Percentiles rank a stretch among this genome's conserved stretches.
These are phyloP conservation scores for Fulvia fulva DNA, from an alignment of 2,329 filamentous ascomycete genomes.

Conservation along the genomic window DNA sequence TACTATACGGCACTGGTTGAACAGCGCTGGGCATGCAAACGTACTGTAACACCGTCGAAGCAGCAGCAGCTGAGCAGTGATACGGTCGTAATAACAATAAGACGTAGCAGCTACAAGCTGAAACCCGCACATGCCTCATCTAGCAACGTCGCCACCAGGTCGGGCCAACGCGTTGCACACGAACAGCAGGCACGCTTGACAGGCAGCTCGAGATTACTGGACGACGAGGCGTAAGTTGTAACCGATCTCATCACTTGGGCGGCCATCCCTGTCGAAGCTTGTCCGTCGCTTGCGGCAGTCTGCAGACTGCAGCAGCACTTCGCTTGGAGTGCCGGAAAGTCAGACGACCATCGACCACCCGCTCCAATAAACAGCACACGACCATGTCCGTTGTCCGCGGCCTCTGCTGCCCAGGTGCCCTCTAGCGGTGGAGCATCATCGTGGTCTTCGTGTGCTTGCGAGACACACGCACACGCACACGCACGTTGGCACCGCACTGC, in stretches of 20 bases:
- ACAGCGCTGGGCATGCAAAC: too few relatives aligned
- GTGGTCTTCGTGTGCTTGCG: neutral
- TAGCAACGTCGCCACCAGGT: neutral
- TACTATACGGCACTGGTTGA: too few relatives aligned
- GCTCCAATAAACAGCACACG: neutral
- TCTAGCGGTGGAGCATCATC: neutral
- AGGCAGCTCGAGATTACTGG: neutral
- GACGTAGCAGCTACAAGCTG: neutral
- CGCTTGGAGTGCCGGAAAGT: constrained; percentile 1
- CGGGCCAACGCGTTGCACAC: neutral
- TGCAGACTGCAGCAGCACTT: neutral
- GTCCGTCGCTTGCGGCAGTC: constrained; percentile 3
- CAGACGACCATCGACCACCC: constrained; percentile 1
- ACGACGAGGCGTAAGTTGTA: neutral
- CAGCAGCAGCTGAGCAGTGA: too few relatives aligned
- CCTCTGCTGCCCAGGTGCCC: neutral
- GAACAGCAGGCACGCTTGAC: neutral
- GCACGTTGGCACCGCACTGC: constrained; percentile 1
- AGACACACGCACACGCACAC: too few relatives aligned
- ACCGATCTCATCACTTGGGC: constrained; percentile 2
- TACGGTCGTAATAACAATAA: neutral
- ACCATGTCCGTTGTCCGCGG: neutral
- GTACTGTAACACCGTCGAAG: too few relatives aligned
- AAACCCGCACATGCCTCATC: too few relatives aligned
- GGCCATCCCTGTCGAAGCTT: neutral